Evolutionary conservation across 1,284 basidiomycete genomes (phyloP).

Genomic region (Hemileia vastatrix): DNA sequence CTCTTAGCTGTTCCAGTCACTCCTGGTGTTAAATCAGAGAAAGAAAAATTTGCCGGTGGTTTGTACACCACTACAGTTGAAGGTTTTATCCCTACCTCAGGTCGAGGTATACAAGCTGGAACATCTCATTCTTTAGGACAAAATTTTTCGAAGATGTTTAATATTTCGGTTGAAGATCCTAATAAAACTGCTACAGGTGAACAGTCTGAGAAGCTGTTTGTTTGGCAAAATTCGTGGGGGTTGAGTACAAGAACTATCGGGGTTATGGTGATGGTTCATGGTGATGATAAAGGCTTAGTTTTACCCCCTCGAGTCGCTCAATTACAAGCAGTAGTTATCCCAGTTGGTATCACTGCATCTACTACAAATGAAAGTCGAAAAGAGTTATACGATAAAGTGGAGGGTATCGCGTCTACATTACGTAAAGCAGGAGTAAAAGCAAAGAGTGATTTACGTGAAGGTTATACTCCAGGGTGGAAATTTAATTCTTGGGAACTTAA

Average conservation of each 20-base stretch:
- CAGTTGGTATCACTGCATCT: conserved; percentile 80
- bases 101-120: conserved; percentile 94
- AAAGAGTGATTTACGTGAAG: conserved; percentile 83
- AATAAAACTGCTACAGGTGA: conserved; percentile 55
- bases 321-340: conserved; percentile 82
- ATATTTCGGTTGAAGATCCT: conserved; percentile 92
- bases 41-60: conserved; percentile 98
- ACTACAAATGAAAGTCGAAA: conserved; percentile 57
- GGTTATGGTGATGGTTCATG: conserved; percentile 99
- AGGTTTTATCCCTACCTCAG: conserved; percentile 93
- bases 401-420: conserved; percentile 57
- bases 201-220: conserved; percentile 55
- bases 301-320: conserved; percentile 90
- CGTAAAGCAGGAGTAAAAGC: conserved; percentile 67
- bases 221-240: conserved; percentile 99
- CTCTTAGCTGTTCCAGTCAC: conserved; percentile 95
- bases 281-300: conserved; percentile 93
- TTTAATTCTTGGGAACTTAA: conserved; percentile 99
- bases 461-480: conserved; percentile 96
- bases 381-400: conserved; percentile 66
- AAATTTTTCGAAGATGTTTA: conserved; percentile 99
- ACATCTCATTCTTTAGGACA: conserved; percentile 97
- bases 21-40: conserved; percentile 93
- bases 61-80: conserved; percentile 97
- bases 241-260: conserved; percentile 91